Percentiles rank a stretch among this genome's conserved stretches.
phyloP scores from a whole-genome alignment of 2,329 filamentous ascomycete genomes.

The Talaromyces sp. region DNA sequence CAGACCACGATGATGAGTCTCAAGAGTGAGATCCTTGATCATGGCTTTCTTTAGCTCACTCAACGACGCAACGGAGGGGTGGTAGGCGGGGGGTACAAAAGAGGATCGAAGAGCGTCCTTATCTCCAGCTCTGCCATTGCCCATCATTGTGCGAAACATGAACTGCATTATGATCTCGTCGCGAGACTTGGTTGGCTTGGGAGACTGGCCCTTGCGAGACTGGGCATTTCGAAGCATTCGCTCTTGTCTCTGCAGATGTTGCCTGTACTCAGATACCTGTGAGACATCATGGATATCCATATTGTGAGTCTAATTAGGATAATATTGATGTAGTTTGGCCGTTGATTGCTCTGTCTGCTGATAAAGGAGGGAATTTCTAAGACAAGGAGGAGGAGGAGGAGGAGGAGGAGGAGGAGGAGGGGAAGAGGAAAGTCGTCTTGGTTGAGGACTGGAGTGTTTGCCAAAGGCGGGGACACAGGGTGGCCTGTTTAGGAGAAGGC shows the following conservation, averaged over 20 bases:
- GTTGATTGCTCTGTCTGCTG: no score
- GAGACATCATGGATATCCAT: constrained; percentile 12
- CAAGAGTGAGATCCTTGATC: constrained; percentile 29
- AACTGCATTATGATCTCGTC: constrained; percentile 15
- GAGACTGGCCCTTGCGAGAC: constrained; percentile 11
- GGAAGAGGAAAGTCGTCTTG: no score
- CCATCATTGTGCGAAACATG: constrained; percentile 10
- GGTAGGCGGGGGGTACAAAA: constrained; percentile 17
- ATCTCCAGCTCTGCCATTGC: not conserved
- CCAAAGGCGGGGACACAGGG: no score
- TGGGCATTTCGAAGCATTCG: constrained; percentile 12
- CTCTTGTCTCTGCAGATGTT: constrained; percentile 9
- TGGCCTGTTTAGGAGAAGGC: no score
- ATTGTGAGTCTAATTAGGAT: not conserved
- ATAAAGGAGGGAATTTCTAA: no score
- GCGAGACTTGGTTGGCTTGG: constrained; percentile 11
- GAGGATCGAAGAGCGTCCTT: not conserved
- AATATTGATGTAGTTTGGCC: not conserved
- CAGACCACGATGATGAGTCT: constrained; percentile 36
- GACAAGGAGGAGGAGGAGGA: no score
- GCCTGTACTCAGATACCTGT: constrained; percentile 8
- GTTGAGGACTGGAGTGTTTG: no score
- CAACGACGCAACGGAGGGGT: constrained; percentile 13
- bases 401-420: no score
- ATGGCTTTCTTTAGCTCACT: constrained; percentile 19